These are phyloP conservation scores for Scenedesmus sp. DNA, from an alignment of 163 green algal genomes.

Conservation along the genomic window DNA sequence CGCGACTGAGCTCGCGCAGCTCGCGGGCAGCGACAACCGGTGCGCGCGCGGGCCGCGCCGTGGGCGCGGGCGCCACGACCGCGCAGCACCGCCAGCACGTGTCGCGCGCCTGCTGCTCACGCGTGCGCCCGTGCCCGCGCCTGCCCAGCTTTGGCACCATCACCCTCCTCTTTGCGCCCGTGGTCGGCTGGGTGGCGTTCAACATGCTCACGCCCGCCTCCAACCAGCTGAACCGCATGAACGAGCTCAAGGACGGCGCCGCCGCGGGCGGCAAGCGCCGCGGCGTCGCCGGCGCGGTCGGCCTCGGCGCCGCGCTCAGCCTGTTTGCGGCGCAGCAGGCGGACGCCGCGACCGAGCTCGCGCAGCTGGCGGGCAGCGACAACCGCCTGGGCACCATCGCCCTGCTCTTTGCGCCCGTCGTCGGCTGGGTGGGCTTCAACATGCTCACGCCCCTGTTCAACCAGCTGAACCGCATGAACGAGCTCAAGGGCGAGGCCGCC, in stretches of 20 bases:
- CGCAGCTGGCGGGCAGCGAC: conserved; percentile 59
- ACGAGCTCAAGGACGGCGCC: conserved; percentile 33
- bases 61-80: no score
- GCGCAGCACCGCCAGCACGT: no score
- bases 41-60: no score
- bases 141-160: conserved; percentile 52
- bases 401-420: background rate
- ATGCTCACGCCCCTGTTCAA: conserved; percentile 39
- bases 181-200: conserved; percentile 64
- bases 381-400: conserved; percentile 27
- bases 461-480: conserved; percentile 39
- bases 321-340: conserved; percentile 46
- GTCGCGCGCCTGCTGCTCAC: background rate
- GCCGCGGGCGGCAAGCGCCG: background rate
- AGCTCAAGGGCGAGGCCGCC: conserved; percentile 19
- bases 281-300: conserved; percentile 43
- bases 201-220: conserved; percentile 57
- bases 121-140: no score
- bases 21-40: conserved; percentile 62
- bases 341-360: conserved; percentile 53
- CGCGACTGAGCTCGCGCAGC: conserved; percentile 50
- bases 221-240: conserved; percentile 55
- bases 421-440: background rate
- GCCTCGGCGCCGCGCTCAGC: conserved; percentile 50
- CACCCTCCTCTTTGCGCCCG: conserved; percentile 59